Evolutionary conservation across 495 filamentous ascomycete species (phyloP), one percentile per base, ranked within the genome.

Genomic region (Penicillium canescens): DNA sequence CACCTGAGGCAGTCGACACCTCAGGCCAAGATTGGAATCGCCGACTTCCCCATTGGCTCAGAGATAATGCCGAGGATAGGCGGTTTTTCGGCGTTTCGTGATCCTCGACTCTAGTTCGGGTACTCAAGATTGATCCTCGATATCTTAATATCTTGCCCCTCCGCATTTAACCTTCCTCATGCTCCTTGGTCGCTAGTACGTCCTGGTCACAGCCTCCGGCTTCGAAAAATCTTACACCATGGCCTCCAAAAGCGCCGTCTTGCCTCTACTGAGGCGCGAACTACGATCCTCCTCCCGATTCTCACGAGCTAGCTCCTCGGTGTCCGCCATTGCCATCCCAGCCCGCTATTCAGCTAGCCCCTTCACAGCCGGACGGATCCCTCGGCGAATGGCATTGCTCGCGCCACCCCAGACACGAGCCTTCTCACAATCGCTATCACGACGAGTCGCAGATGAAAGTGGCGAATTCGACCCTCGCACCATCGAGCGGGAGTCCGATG

Each of bases 401-500:
- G 50, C 60, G 18, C 45, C 52, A 11, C 54, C 47, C 23, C 73
- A 76, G 52, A 68, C 53, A 36, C 77, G 69, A 46, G 65, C 66
- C 11, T 81, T 81, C 70, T 83, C 82, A 38, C 72, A 78, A 45
- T 77, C 78, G 52, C 59, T 75, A 39, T 65, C 60, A 46, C 66
- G 72, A 49, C 58, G 67, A 49, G 68, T 83, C 42, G 82, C 84
- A 34, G 73, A 82, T 36, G 71, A 76, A 28, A 77, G 88, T 52
- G 86, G 87, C 9, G 61, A 77, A 41, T 91, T 92, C 55, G 89
- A 96, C 66, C 87, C 87, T 7, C 76, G 77, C 33, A 77, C 81
- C 54, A 71, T 89, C 46, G 91, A 96, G 42, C 84, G 94, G 51
- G 94, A 98, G 72, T 88, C 82, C 46, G 94, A 98, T 60, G 73